A percentile compares a stretch with the other conserved stretches of the same genome.
phyloP scores from a whole-genome alignment of 1,139 yeast species.

The Meyerozyma guilliermondii region DNA sequence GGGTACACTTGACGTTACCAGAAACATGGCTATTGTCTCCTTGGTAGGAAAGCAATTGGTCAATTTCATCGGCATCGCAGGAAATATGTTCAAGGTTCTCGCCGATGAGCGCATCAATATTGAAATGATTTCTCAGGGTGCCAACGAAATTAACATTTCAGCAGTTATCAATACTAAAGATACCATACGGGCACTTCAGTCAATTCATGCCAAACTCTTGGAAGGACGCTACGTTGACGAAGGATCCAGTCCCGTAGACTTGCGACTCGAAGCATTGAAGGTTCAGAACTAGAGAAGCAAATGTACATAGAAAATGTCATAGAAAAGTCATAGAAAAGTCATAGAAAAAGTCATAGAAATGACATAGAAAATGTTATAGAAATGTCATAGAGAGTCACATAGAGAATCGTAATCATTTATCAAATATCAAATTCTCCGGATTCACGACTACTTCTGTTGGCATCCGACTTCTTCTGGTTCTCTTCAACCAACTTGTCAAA shows the following conservation, averaged over 20 bases:
- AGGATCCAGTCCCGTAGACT: conserved; percentile 27
- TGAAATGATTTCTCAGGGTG: conserved; percentile 98
- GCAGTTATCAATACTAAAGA: conserved; percentile 87
- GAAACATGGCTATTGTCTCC: conserved; percentile 85
- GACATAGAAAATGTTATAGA: too few relatives aligned
- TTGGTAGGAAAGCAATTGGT: conserved; percentile 97
- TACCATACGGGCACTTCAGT: conserved; percentile 77
- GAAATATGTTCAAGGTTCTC: conserved; percentile 90
- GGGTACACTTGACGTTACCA: conserved; percentile 86
- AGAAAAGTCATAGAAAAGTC: too few relatives aligned
- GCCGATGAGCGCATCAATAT: conserved; percentile 91
- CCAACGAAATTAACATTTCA: conserved; percentile 93
- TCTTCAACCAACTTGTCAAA: conserved; percentile 59
- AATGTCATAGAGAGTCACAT: too few relatives aligned
- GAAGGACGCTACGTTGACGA: conserved; percentile 36
- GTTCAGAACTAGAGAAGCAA: conserved; percentile 8
- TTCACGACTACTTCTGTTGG: conserved; percentile 23
- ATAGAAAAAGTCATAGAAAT: too few relatives aligned
- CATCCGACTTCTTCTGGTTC: conserved; percentile 18
- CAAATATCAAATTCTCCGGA: conserved; percentile 45
- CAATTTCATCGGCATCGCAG: conserved; percentile 94
- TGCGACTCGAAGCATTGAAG: conserved; percentile 33
- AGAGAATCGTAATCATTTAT: background rate
- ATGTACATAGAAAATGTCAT: background rate
- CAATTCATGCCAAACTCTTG: conserved; percentile 75